Base-by-base conservation (phyloP, 768 basidiomycete species). In the Mycena rosella region DNA sequence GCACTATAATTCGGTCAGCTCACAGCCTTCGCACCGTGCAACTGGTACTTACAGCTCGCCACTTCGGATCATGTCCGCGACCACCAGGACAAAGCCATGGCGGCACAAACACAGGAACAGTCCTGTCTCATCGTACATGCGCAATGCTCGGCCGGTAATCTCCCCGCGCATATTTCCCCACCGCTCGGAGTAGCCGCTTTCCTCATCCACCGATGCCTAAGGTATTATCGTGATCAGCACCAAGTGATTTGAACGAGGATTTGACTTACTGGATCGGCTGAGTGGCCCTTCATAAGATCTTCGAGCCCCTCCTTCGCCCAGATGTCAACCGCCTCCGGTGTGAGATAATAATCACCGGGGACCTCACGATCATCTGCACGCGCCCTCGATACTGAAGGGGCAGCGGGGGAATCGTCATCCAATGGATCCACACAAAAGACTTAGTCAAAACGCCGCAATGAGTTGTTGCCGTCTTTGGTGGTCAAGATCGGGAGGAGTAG, bases 111-210 rank as follows among this genome's bases (percentile, higher is more conserved):
- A 56, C 0, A 78, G 74, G 64, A 85, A 85, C 14, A 82, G 71
- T 0, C 83, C 81, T 0, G 79, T 76, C 73, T 83, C 79, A 0
- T 78, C 65, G 58, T 81, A 85, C 11, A 81, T 69, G 8, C 65
- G 70, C 80, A 77, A 82, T 74, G 78, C 79, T 18, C 65, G 72
- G 64, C 13, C 20, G 9, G 63, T 65, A n/a, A 63, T 22, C 11
- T 63, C 36, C 5, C 79, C 81, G 32, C 69, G 69, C 68, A 30
- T 81, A 44, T 63, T 63, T 4, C 54, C 8, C 62, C 62, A 63
- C 13, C 62, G 52, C 27, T 63, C 52, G 22, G 75, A 0, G 69
- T 63, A 0, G 71, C 65, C 1, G 72, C 74, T 0, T 74, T 78
- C 66, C 78, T 80, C 79, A 76, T 81, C 51, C 78, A 77, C 27